Evolutionary conservation across 371 early-diverging fungal species (phyloP).

Genomic region (Apophysomyces ossiformis): DNA sequence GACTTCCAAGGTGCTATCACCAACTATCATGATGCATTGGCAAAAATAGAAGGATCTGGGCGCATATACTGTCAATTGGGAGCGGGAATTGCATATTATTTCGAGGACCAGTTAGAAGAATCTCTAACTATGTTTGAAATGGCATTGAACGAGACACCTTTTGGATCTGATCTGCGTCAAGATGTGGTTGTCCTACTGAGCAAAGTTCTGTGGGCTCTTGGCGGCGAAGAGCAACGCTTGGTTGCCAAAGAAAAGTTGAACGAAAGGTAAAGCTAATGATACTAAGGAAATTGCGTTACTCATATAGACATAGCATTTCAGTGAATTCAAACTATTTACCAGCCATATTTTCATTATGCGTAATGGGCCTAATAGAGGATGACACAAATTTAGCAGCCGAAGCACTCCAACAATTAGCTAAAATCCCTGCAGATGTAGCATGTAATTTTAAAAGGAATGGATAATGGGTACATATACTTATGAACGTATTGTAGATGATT

Average conservation of each 20-base stretch:
- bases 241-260: conserved; percentile 86
- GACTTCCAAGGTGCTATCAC: conserved; percentile 55
- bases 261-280: conserved; percentile 42
- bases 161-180: conserved; percentile 53
- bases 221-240: conserved; percentile 74
- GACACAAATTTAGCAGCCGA: conserved; percentile 79
- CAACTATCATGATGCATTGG: conserved; percentile 42
- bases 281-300: conserved; percentile 11
- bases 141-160: conserved; percentile 63
- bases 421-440: conserved; percentile 54
- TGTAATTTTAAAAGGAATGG: conserved; percentile 29
- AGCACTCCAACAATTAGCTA: conserved; percentile 74
- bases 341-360: conserved; percentile 77
- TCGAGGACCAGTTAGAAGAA: conserved; percentile 66
- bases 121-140: conserved; percentile 75
- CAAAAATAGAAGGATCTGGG: conserved; percentile 32
- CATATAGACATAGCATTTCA: conserved; percentile 48
- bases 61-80: conserved; percentile 65
- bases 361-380: conserved; percentile 76
- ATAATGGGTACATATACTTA: background rate
- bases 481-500: conserved; percentile 26
- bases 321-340: conserved; percentile 61
- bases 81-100: conserved; percentile 80
- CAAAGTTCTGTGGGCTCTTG: conserved; percentile 89
- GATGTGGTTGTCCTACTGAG: conserved; percentile 75